Base-by-base conservation (phyloP, 306 rosid species). In the Canavalia gladiata region DNA sequence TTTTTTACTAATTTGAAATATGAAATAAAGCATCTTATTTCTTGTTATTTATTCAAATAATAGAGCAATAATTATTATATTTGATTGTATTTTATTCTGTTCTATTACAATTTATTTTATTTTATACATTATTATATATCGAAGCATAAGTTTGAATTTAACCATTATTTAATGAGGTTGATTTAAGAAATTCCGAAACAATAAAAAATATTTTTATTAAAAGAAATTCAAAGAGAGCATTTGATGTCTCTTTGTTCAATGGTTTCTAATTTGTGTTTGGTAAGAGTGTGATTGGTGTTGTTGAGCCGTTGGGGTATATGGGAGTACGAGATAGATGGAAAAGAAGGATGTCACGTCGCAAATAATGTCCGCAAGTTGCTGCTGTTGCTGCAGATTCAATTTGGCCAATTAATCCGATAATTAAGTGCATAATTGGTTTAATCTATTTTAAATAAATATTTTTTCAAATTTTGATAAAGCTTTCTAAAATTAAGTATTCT, bases 281-380 rank as follows among this genome's bases (percentile, higher is more conserved):
- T 66, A 8, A n/a, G 72, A 66, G 13, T 66, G 34, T 41, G 72
- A 41, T 66, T 41, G 33, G 72, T 34, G 42, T 60, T 60, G 67
- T 60, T 60, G 42, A 7, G 11, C 1, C 1, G 9, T 56, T 6
- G 63, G 2, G 10, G 43, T 1, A 57, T 29, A 9, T 0, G 29
- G 6, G 73, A 25, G 35, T 69, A 69, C 34, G 34, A 18, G 13
- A 57, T 1, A 8, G 5, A 2, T 28, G n/a, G 4, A 57, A 47
- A 47, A 47, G 4, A 10, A 47, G 50, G 50, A 45, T 45, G 11
- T 45, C 9, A 45, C 8, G 50, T 45, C 10, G 8, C 50, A 3
- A 8, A 8, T 1, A 0, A 11, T 45, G 50, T 45, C 50, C 50
- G 50, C 11, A 8, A 10, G 50, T 45, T 45, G 50, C 50, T 6